Evolutionary conservation across 768 basidiomycete genomes (phyloP), one percentile per base, ranked within the genome.

Genomic region (Lactarius vividus): DNA sequence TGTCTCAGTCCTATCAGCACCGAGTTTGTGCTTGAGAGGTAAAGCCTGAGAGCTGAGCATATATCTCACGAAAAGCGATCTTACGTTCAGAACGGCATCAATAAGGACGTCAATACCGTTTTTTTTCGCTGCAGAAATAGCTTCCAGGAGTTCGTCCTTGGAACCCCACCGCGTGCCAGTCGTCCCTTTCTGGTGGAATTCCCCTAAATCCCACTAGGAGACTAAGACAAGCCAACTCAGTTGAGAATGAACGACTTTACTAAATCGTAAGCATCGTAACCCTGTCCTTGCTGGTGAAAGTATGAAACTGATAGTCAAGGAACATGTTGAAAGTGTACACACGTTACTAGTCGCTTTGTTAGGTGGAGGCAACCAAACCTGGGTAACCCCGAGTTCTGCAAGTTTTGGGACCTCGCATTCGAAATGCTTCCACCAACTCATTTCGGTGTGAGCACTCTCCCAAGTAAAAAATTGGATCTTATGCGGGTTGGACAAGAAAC

Each of bases 21-120:
- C 95, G 44, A 93, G 78, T 78, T 94, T 91, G 72, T 92, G 90
- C 91, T 92, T 57, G 56, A 67, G 18, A 23, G 57, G 28, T 31
- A 46, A 65, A 44, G 46, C 23, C 11, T 44, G 20, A 44, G 44
- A 7, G 72, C 23, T 56, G 35, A 20, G 33, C 31, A 23, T 18
- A 28, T 4, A 54, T 53, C 46, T 40, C 26, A 44, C 9, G n/a
- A 28, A 31, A 62, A 53, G 13, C 63, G 39, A 33, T 54, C 66
- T 65, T 79, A 94, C 94, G 76, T 96, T 96, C 65, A 98, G 80
- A 4, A 98, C 92, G 1, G 93, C 93, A 70, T 96, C 94, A 57
- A 95, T 87, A 29, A 93, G 76, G 42, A 94, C 82, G 68, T 89
- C 86, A 20, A 98, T 83, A 6, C 87, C 86, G 69, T 85, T 82